Evolutionary conservation across 1,284 basidiomycete species (phyloP).

Genomic region (Ganoderma lingzhi): DNA sequence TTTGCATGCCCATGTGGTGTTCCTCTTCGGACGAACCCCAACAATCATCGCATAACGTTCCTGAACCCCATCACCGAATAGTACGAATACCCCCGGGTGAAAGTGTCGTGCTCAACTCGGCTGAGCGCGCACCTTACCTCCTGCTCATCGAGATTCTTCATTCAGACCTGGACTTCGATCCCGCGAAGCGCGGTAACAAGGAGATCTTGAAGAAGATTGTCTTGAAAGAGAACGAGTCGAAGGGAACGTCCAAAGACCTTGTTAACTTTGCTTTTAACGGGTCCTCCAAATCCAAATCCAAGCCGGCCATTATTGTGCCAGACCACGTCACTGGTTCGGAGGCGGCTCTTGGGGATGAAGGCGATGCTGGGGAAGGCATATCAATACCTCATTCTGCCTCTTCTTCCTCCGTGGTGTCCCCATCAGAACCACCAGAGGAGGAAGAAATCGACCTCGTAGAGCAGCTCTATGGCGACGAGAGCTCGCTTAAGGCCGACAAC

Average conservation of each 20-base stretch:
- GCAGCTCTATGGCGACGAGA: constrained; percentile 86
- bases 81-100: constrained; percentile 98
- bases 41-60: constrained; percentile 37
- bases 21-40: constrained; percentile 69
- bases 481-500: constrained; percentile 72
- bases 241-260: constrained; percentile 62
- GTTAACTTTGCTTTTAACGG: constrained; percentile 38
- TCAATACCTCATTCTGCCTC: constrained; percentile 21
- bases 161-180: constrained; percentile 95
- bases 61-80: constrained; percentile 90
- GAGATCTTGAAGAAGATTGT: constrained; percentile 89
- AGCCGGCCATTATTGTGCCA: constrained; percentile 22
- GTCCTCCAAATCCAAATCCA: constrained; percentile 17
- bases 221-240: constrained; percentile 70
- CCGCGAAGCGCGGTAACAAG: constrained; percentile 83
- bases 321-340: constrained; percentile 36
- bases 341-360: constrained; percentile 36
- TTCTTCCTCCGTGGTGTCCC: constrained; percentile 37
- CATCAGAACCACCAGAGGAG: constrained; percentile 48
- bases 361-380: constrained; percentile 28
- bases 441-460: constrained; percentile 96
- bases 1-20: constrained; percentile 99
- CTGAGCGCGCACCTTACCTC: constrained; percentile 94
- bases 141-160: constrained; percentile 93
- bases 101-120: constrained; percentile 98